A percentile compares a stretch with the other conserved stretches of the same genome.
Conservation (phyloP, 1,284 basidiomycete genomes). For the Rhodotorula sp. region DNA sequence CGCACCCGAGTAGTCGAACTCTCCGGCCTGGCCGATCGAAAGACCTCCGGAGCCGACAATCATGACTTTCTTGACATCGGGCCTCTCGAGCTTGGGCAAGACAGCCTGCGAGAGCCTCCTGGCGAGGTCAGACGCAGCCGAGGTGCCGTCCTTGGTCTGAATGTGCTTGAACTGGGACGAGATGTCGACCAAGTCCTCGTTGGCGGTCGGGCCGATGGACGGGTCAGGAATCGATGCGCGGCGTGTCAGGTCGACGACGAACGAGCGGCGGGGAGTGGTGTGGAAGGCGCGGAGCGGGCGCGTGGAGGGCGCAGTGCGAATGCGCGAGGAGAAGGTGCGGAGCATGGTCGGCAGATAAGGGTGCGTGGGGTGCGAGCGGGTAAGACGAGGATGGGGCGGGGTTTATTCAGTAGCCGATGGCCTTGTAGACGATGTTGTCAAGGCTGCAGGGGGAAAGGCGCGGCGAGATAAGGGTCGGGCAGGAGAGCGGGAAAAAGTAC, state of each 20-base stretch:
- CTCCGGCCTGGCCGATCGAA: slow-evolving; percentile 96
- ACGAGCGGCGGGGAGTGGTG: slow-evolving; percentile 14
- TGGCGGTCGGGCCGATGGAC: slow-evolving; percentile 5
- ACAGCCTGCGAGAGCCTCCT: slow-evolving; percentile 87
- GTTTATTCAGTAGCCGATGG: slow-evolving; percentile 24
- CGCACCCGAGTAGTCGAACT: slow-evolving; percentile 95
- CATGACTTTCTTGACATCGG: slow-evolving; percentile 91
- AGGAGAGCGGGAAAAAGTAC: neutral
- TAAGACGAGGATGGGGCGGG: neutral
- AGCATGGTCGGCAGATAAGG: slow-evolving; percentile 23
- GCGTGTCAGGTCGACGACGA: slow-evolving; percentile 27
- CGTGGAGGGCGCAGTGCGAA: slow-evolving; percentile 12
- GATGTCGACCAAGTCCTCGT: slow-evolving; percentile 37
- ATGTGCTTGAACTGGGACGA: slow-evolving; percentile 41
- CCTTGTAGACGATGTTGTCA: slow-evolving; percentile 38
- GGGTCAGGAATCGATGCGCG: slow-evolving; percentile 17
- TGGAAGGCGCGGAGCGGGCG: slow-evolving; percentile 31
- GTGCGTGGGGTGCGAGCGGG: neutral
- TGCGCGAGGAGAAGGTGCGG: slow-evolving; percentile 33
- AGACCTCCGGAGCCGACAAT: slow-evolving; percentile 96
- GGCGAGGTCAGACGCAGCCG: slow-evolving; percentile 73
- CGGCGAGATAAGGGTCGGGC: neutral
- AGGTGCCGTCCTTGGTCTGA: slow-evolving; percentile 39
- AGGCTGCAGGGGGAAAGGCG: slow-evolving; percentile 10
- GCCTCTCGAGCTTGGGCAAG: slow-evolving; percentile 76